phyloP scores from a whole-genome alignment of 2,329 filamentous ascomycete genomes.

The Claviceps sp. region DNA sequence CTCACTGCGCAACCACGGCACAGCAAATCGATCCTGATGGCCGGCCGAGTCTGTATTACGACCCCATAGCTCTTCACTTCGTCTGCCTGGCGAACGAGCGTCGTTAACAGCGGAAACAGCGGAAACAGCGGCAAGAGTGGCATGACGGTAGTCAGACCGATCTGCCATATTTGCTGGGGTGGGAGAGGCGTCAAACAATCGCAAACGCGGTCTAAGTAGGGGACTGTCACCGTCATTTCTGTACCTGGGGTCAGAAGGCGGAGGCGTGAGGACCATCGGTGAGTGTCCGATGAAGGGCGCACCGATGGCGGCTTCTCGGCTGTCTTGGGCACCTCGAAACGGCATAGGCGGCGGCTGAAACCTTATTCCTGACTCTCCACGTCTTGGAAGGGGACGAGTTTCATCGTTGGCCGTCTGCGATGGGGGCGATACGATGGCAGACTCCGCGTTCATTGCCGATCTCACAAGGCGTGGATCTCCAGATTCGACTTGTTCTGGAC shows the following conservation, averaged over 20 bases:
- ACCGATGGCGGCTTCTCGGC: not conserved
- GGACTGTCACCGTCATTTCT: not conserved
- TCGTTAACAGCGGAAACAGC: not conserved
- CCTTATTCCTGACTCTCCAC: not conserved
- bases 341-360: not conserved
- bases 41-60: not conserved
- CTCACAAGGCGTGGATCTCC: not conserved
- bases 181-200: not conserved
- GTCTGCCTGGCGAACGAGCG: not conserved
- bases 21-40: not conserved
- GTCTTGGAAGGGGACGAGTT: not conserved
- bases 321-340: not conserved
- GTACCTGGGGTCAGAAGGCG: constrained; percentile 4
- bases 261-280: constrained; percentile 3
- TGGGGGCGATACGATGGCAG: not conserved
- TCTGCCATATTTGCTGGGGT: not conserved
- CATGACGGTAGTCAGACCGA: not conserved
- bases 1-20: not conserved
- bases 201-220: not conserved
- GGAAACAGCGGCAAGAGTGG: not conserved
- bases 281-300: not conserved
- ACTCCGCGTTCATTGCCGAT: not conserved
- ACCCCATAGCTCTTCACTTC: not conserved
- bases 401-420: not conserved
- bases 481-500: constrained; percentile 4